phyloP scores from a whole-genome alignment of 345 rosid species.

The Microcos paniculata region DNA sequence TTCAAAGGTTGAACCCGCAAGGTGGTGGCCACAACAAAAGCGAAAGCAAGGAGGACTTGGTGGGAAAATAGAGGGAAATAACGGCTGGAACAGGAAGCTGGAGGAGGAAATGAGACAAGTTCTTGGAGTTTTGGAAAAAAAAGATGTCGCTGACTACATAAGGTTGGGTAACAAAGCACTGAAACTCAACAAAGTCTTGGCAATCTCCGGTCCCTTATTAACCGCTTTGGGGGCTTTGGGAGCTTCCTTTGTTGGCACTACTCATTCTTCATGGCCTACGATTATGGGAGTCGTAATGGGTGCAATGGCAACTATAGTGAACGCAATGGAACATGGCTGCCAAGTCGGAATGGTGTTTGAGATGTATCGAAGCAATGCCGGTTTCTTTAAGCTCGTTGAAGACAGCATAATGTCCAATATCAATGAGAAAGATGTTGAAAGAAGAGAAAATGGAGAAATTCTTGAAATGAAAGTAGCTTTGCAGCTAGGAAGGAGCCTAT shows the following conservation, averaged over 20 bases:
- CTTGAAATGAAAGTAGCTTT: constrained; percentile 40
- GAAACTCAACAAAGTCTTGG: constrained; percentile 36
- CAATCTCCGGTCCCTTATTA: constrained; percentile 46
- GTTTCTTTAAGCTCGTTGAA: constrained; percentile 45
- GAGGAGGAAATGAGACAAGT: constrained; percentile 46
- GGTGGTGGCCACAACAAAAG: constrained; percentile 45
- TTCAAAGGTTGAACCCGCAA: constrained; percentile 41
- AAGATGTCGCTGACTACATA: constrained; percentile 46
- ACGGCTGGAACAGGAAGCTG: constrained; percentile 44
- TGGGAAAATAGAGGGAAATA: constrained; percentile 4
- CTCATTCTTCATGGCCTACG: constrained; percentile 25
- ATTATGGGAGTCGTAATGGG: constrained; percentile 38
- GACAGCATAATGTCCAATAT: constrained; percentile 41
- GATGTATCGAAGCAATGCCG: constrained; percentile 52
- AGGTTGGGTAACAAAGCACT: constrained; percentile 33
- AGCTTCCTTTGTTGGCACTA: constrained; percentile 32
- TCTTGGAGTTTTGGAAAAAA: constrained; percentile 31
- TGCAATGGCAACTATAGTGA: constrained; percentile 39
- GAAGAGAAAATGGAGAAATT: constrained; percentile 48
- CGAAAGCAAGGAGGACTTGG: constrained; percentile 4
- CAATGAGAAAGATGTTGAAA: constrained; percentile 29
- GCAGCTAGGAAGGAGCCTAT: constrained; percentile 43
- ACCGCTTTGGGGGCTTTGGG: constrained; percentile 44
- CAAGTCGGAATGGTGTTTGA: constrained; percentile 61
- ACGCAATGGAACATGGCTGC: constrained; percentile 45